These are phyloP conservation scores for Metschnikowia rubicola DNA, from an alignment of 805 yeast genomes.

Conservation along the genomic window DNA sequence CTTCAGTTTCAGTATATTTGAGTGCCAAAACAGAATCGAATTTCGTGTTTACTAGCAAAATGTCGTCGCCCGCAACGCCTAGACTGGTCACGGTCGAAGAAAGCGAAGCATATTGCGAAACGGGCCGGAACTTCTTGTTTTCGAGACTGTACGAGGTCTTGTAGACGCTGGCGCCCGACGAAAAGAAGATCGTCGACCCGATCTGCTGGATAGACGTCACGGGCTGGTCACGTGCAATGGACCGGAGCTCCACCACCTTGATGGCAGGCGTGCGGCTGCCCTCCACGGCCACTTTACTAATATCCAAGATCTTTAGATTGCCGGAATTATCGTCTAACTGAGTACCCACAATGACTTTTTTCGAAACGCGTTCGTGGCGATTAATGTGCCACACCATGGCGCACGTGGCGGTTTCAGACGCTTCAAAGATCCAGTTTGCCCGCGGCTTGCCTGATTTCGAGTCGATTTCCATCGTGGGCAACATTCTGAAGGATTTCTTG, in stretches of 20 bases:
- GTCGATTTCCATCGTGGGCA: conserved; percentile 24
- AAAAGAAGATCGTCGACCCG: conserved; percentile 30
- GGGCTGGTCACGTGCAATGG: conserved; percentile 31
- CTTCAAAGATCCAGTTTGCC: conserved; percentile 19
- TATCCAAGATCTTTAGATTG: conserved; percentile 34
- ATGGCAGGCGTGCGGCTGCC: conserved; percentile 17
- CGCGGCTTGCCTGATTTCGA: conserved; percentile 5
- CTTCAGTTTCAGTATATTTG: conserved; percentile 9
- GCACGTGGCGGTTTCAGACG: conserved; percentile 30
- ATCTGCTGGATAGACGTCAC: conserved; percentile 34
- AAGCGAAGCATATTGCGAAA: conserved; percentile 22
- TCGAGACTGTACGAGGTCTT: conserved; percentile 33
- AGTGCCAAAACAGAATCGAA: conserved; percentile 36
- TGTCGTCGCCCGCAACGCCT: conserved; percentile 17
- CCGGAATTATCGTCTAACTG: conserved; percentile 20
- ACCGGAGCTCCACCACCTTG: conserved; percentile 28
- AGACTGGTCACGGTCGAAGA: conserved; percentile 32
- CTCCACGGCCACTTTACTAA: conserved; percentile 18
- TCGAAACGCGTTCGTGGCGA: conserved; percentile 29
- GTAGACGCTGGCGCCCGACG: conserved; percentile 28
- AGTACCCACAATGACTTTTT: conserved; percentile 36
- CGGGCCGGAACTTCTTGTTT: conserved; percentile 31
- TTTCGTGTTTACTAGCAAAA: conserved; percentile 28
- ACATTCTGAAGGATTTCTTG: conserved; percentile 24
- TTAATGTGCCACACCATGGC: conserved; percentile 35